phyloP scores from a whole-genome alignment of 2,329 filamentous ascomycete species.

The Fusarium luffae region DNA sequence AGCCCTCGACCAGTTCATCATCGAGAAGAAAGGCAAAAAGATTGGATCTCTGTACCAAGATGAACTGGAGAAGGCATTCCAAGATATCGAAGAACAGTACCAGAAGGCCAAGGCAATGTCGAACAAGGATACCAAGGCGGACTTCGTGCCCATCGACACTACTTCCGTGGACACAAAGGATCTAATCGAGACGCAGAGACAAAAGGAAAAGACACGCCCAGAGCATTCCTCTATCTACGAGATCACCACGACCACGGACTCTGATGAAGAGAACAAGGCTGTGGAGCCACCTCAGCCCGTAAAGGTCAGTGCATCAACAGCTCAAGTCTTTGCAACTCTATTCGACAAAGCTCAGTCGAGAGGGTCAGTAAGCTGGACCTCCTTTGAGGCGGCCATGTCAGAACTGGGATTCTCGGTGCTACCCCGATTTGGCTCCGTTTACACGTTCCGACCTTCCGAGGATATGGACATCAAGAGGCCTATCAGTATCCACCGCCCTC shows the following conservation, averaged over 20 bases:
- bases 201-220: conserved; percentile 59
- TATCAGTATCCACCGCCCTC: conserved; percentile 53
- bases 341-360: conserved; percentile 48
- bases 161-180: conserved; percentile 38
- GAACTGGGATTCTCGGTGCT: conserved; percentile 56
- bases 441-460: conserved; percentile 52
- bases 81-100: conserved; percentile 47
- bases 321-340: conserved; percentile 52
- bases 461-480: conserved; percentile 42
- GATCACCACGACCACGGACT: conserved; percentile 30
- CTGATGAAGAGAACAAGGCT: background rate
- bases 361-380: conserved; percentile 50
- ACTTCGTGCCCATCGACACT: conserved; percentile 8
- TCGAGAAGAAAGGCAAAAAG: conserved; percentile 53
- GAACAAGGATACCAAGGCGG: conserved; percentile 31
- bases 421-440: conserved; percentile 56
- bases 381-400: conserved; percentile 56
- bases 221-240: conserved; percentile 50
- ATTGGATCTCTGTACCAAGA: conserved; percentile 58
- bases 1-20: conserved; percentile 52
- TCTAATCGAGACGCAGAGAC: conserved; percentile 49
- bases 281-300: conserved; percentile 35
- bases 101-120: conserved; percentile 41
- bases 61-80: conserved; percentile 53
- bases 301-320: conserved; percentile 53